Evolutionary conservation across 495 filamentous ascomycete species (phyloP), one percentile per base, ranked within the genome.

Genomic region (Penicillium robsamsonii): DNA sequence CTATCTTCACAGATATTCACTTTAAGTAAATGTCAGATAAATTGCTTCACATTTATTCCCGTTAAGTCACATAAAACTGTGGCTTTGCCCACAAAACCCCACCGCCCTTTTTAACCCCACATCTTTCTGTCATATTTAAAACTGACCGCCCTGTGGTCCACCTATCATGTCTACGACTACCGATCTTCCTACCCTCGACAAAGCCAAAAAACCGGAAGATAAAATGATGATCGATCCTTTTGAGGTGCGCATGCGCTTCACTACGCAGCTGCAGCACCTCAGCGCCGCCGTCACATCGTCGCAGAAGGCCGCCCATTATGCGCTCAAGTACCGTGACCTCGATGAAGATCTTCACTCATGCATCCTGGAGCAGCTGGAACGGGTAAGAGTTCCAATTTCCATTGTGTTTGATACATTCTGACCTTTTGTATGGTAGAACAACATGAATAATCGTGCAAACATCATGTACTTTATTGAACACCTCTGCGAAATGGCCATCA

Each of bases 391-490:
- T 17, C 27, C 37, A 11, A 15, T 37, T 24, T 54, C 45, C 29
- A 56, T 38, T 27, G 5, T 8, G 8, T 17, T 17, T 33, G 38
- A 5, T 33, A 52, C 6, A 51, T 10, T 25, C 53, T 57, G n/a
- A 51, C 7, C 6, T 9, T 48, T 4, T 4, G 20, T 10, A 6
- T 44, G n/a, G 3, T 25, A 93, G 83, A 95, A 89, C 63, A 90
- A 87, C 58, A 95, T 97, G 87, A 99, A 99, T 75, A 96, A 86
- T 45, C 80, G 93, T 43, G 95, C 96, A 30, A 99, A 99, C 65
- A 96, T 99, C 70, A 93, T 99, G 88, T 97, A 94, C 75, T 97
- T 99, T 77, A 86, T 97, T 66, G 93, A 97, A 68, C 87, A 91
- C 58, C 87, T 99, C 52, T 90, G 93, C 72, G 93, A 97, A 65